Evolutionary conservation across 345 rosid genomes (phyloP), one percentile per base, ranked within the genome.

Genomic region (Citropsis articulata): DNA sequence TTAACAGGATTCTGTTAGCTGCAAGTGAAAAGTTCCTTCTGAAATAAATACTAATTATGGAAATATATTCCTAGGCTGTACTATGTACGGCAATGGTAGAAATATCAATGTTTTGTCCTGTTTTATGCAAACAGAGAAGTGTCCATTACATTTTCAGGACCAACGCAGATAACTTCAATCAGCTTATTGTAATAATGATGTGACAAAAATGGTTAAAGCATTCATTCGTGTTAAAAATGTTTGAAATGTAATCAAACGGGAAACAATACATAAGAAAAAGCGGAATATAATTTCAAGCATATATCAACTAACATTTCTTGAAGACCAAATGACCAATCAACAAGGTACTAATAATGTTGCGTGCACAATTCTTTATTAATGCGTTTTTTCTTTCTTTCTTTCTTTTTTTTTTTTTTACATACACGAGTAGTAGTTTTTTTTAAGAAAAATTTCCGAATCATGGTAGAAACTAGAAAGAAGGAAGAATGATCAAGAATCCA

Each of bases 141-240:
- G 5, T 50, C 2, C 56, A 3, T 57, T 57, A n/a, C 12, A 7
- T 62, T 62, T 62, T 62, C 66, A 57, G 27, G 28, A 9, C n/a
- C 35, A 27, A 42, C 18, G 1, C 56, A 28, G 1, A 4, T 0
- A 5, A 6, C 40, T n/a, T 72, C 22, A 72, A 57, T n/a, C 5
- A 28, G 10, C 25, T 19, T 19, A 10, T 12, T 12, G 27, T 5
- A 24, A n/a, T 9, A 42, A n/a, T 38, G 50, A 53, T 19, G n/a
- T 18, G 36, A 53, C 10, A 53, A 71, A 7, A 10, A 28, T 69
- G 35, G 60, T 69, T 48, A 25, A 69, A 4, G 2, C 74, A 71
- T 71, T 50, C 9, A 33, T 53, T 72, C 40, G 10, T n/a, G 18
- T 69, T 27, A n/a, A 91, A 95, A 45, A 31, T 6, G 24, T 22